Evolutionary conservation across 768 basidiomycete species (phyloP).

Genomic region (Lentinula guzmanii): DNA sequence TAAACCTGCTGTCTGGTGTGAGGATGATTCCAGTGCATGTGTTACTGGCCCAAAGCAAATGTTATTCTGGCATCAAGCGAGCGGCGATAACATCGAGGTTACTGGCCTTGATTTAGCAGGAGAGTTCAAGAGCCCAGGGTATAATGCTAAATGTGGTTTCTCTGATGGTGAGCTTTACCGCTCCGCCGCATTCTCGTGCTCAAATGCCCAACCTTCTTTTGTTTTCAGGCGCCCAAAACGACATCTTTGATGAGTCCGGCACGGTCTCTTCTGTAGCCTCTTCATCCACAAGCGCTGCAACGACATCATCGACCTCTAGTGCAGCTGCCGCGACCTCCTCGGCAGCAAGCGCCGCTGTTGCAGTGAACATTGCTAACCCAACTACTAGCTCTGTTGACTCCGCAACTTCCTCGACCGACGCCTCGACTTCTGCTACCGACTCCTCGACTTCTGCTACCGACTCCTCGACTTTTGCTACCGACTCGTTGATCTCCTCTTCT

Average conservation of each 20-base stretch:
- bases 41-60: slow-evolving; percentile 48
- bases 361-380: background rate
- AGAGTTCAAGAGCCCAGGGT: slow-evolving; percentile 37
- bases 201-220: background rate
- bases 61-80: slow-evolving; percentile 46
- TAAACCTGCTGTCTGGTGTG: slow-evolving; percentile 48
- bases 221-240: slow-evolving; percentile 33
- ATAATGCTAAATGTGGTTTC: slow-evolving; percentile 45
- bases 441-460: background rate
- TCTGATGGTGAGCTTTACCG: slow-evolving; percentile 28
- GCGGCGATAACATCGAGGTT: slow-evolving; percentile 43
- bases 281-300: background rate
- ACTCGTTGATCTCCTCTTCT: background rate
- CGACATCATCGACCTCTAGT: background rate
- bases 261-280: background rate
- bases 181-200: background rate
- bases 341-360: background rate
- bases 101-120: slow-evolving; percentile 32
- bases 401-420: background rate
- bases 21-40: slow-evolving; percentile 35
- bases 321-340: background rate
- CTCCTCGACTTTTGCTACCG: background rate
- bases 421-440: background rate
- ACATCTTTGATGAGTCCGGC: slow-evolving; percentile 27
- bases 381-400: background rate